These are phyloP conservation scores for Didymella keratinophila DNA, from an alignment of 2,329 filamentous ascomycete genomes.

Conservation along the genomic window DNA sequence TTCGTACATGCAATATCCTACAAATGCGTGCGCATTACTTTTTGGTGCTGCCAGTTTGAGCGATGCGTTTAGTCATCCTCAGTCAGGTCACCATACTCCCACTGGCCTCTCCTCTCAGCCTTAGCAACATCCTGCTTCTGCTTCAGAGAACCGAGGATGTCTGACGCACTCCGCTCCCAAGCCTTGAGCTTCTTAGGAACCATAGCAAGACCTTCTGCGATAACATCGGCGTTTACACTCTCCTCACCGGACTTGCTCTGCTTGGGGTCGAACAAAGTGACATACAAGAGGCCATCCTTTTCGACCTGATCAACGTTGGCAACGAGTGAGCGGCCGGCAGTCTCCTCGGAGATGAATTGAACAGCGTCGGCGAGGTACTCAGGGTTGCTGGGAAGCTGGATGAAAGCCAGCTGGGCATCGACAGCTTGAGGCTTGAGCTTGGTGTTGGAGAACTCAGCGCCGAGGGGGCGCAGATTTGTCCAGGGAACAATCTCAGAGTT, in stretches of 20 bases:
- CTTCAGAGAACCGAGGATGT: slow-evolving; percentile 75
- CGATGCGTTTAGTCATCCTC: slow-evolving; percentile 58
- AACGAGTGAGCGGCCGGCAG: slow-evolving; percentile 79
- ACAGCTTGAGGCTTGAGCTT: slow-evolving; percentile 87
- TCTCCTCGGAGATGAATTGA: slow-evolving; percentile 75
- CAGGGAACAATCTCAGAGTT: slow-evolving; percentile 91
- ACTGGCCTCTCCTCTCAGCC: slow-evolving; percentile 82
- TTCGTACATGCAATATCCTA: slow-evolving; percentile 20
- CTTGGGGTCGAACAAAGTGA: slow-evolving; percentile 86
- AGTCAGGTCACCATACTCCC: slow-evolving; percentile 97
- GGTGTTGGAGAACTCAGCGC: slow-evolving; percentile 75
- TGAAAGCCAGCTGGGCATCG: slow-evolving; percentile 85
- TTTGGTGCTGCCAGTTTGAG: slow-evolving; percentile 12
- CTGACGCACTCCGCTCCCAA: slow-evolving; percentile 82
- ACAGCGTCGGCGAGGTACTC: slow-evolving; percentile 83
- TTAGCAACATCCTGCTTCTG: slow-evolving; percentile 81
- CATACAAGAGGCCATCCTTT: slow-evolving; percentile 81
- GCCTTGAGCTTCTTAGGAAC: slow-evolving; percentile 89
- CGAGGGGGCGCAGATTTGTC: slow-evolving; percentile 81
- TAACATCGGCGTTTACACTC: slow-evolving; percentile 88
- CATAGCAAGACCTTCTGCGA: slow-evolving; percentile 85
- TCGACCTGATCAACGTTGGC: slow-evolving; percentile 88
- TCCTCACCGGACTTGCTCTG: slow-evolving; percentile 68
- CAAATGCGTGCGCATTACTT: slow-evolving; percentile 5
- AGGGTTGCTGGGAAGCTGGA: slow-evolving; percentile 82